Conservation (phyloP, 139 green algal species). For the Nannochloris sp. region DNA sequence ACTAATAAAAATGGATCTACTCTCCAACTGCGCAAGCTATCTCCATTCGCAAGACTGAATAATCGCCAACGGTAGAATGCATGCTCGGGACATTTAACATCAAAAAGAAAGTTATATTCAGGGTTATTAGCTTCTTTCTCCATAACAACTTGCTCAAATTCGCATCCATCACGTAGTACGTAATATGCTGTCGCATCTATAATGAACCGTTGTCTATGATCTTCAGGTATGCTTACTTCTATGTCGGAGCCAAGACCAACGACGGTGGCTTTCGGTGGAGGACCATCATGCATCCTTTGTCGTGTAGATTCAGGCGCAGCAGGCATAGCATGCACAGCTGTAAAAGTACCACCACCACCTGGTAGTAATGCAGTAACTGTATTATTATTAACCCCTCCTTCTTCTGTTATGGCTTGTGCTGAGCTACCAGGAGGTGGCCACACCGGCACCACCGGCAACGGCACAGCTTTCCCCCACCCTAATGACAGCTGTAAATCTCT, state of each 20-base stretch:
- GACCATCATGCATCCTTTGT: neutral
- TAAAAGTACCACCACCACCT: slow-evolving; percentile 1
- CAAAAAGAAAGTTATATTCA: slow-evolving; percentile 85
- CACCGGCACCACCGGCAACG: slow-evolving; percentile 67
- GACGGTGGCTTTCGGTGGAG: slow-evolving; percentile 8
- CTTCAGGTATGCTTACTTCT: slow-evolving; percentile 49
- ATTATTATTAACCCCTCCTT: neutral
- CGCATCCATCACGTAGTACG: slow-evolving; percentile 69
- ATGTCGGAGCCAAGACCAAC: slow-evolving; percentile 43
- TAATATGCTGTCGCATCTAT: slow-evolving; percentile 86
- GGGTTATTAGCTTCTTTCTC: slow-evolving; percentile 66
- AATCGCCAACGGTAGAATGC: slow-evolving; percentile 85
- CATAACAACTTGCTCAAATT: slow-evolving; percentile 83
- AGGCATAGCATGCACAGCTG: slow-evolving; percentile 5
- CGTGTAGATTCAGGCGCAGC: slow-evolving; percentile 8
- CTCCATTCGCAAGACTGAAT: slow-evolving; percentile 58
- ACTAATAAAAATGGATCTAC: slow-evolving; percentile 92
- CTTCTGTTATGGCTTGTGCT: no score
- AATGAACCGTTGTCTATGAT: slow-evolving; percentile 68
- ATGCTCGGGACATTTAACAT: slow-evolving; percentile 71
- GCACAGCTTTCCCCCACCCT: slow-evolving; percentile 91
- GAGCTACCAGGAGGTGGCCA: slow-evolving; percentile 44
- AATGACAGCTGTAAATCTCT: slow-evolving; percentile 71
- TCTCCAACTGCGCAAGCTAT: slow-evolving; percentile 64
- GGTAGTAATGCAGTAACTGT: neutral